Base-by-base conservation (phyloP, 1,284 basidiomycete genomes). In the Pseudozyma pruni region DNA sequence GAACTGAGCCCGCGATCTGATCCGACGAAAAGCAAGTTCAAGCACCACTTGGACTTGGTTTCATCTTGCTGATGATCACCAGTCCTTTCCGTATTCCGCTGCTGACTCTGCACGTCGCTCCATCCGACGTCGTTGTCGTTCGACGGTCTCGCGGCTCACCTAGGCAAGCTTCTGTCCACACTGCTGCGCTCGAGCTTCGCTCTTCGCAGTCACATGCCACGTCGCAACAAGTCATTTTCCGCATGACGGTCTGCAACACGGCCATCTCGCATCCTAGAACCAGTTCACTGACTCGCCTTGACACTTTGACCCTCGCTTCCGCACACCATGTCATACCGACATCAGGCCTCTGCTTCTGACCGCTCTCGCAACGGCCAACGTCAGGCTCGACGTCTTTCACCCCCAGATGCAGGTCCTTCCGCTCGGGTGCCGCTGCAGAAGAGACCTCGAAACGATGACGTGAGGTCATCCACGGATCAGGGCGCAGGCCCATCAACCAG, bases 151-250 rank as follows among this genome's bases (percentile, higher is more conserved):
- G 17, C 23, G 37, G 42, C 55, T 46, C 32, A 35, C 43, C 17
- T 42, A 59, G 57, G 57, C 57, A 59, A 59, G 57, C 57, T 52
- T 59, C 49, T 31, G 41, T 38, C 39, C 20, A 19, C 31, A 14
- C 16, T 47, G 34, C 42, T 33, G 38, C 42, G 46, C 19, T 45
- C 41, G 32, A 37, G 23, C 37, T 48, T n/a, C n/a, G n/a, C n/a
- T n/a, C n/a, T n/a, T n/a, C n/a, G n/a, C n/a, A n/a, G n/a, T n/a
- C n/a, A n/a, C n/a, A n/a, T n/a, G n/a, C n/a, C n/a, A n/a, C n/a
- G n/a, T n/a, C n/a, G n/a, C n/a, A n/a, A n/a, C n/a, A n/a, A 7
- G 2, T 25, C 13, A 6, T 25, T 38, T 29, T 47, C 32, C 19
- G 31, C 38, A 41, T 20, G 31, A 41, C 32, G 32, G 16, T 16